Evolutionary conservation across 345 rosid species (phyloP).

Genomic region (Viola odorata): DNA sequence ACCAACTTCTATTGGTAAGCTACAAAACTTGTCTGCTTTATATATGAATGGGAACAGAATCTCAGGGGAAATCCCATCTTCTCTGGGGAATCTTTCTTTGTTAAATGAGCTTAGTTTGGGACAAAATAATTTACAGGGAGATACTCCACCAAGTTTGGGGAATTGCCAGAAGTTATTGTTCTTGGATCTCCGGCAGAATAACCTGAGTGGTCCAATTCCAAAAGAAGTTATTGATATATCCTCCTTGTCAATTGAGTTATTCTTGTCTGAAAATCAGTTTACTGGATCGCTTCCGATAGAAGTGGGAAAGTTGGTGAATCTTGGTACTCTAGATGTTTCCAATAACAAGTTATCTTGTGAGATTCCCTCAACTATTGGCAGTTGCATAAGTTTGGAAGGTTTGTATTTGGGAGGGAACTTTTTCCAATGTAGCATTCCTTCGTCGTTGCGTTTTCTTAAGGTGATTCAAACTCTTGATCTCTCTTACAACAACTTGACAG

Average conservation of each 20-base stretch:
- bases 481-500: conserved; percentile 4
- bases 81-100: neutral
- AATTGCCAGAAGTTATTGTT: neutral
- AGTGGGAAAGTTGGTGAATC: conserved; percentile 4
- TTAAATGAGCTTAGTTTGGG: neutral
- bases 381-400: neutral
- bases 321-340: neutral
- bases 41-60: neutral
- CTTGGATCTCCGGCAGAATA: neutral
- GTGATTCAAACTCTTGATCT: neutral
- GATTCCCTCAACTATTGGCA: conserved; percentile 6
- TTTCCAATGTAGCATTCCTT: conserved; percentile 9
- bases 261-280: neutral
- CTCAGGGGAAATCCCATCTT: conserved; percentile 10
- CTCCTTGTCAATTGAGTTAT: neutral
- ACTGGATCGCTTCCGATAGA: conserved; percentile 1
- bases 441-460: conserved; percentile 1
- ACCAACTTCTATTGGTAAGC: neutral
- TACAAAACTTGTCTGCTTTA: neutral
- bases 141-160: conserved; percentile 9
- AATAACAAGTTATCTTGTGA: conserved; percentile 7
- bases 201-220: conserved; percentile 9
- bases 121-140: conserved; percentile 7
- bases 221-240: neutral
- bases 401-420: neutral